Evolutionary conservation across 371 early-diverging fungal genomes (phyloP).

Genomic region (Mortierella sp.): DNA sequence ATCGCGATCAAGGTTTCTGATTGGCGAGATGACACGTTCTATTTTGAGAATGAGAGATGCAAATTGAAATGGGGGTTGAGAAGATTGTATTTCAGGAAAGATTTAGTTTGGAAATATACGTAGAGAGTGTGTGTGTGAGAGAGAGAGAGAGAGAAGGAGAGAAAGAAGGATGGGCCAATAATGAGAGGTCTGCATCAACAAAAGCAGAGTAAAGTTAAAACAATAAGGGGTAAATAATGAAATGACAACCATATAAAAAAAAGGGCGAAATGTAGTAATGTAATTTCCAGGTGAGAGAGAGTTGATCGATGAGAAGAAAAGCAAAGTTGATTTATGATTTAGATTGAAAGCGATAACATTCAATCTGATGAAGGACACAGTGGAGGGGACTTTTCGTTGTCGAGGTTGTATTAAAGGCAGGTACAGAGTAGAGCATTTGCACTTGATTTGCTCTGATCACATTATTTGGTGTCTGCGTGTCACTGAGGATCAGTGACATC

Average conservation of each 20-base stretch:
- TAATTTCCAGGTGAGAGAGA: neutral
- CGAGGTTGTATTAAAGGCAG: too few relatives aligned
- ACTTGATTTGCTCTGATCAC: neutral
- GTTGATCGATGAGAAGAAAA: neutral
- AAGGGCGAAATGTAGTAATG: too few relatives aligned
- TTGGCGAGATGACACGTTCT: conserved; percentile 8
- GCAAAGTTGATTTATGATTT: neutral
- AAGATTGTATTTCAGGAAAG: neutral
- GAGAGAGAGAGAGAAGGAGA: too few relatives aligned
- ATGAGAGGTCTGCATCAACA: too few relatives aligned
- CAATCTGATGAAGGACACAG: neutral
- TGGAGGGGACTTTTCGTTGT: neutral
- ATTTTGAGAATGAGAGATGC: neutral
- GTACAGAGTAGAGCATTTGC: too few relatives aligned
- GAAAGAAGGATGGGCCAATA: neutral
- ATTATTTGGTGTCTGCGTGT: neutral
- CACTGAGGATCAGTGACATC: neutral
- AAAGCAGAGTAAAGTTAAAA: neutral
- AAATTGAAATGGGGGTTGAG: neutral
- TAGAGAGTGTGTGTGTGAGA: too few relatives aligned
- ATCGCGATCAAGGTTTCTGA: conserved; percentile 37
- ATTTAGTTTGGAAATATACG: neutral
- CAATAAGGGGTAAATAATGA: neutral
- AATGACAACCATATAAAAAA: too few relatives aligned
- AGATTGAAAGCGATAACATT: neutral